These are phyloP conservation scores for Wickerhamomyces kurtzmanii DNA, from an alignment of 805 yeast genomes.

Conservation along the genomic window DNA sequence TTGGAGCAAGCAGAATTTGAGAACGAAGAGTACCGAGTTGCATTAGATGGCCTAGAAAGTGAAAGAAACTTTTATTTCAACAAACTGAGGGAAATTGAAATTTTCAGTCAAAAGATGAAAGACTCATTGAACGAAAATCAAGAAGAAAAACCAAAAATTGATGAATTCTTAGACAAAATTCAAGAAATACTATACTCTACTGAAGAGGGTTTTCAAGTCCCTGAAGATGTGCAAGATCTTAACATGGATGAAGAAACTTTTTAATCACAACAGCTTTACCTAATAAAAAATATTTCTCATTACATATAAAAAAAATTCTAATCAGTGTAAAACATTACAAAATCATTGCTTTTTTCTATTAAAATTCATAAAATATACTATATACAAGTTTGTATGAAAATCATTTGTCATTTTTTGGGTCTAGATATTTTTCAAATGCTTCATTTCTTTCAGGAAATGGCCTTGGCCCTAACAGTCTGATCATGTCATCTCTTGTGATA, in stretches of 20 bases:
- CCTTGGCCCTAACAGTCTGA: slow-evolving; percentile 64
- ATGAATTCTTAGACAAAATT: slow-evolving; percentile 45
- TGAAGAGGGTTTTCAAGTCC: slow-evolving; percentile 73
- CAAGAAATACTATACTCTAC: slow-evolving; percentile 73
- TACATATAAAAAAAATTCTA: not conserved
- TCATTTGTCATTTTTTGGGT: slow-evolving; percentile 18
- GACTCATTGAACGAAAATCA: slow-evolving; percentile 35
- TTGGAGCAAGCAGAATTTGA: slow-evolving; percentile 37
- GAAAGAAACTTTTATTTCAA: slow-evolving; percentile 89
- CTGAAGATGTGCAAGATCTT: slow-evolving; percentile 25
- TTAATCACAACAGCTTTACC: slow-evolving; percentile 3
- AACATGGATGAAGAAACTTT: slow-evolving; percentile 26
- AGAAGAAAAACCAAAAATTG: slow-evolving; percentile 20
- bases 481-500: slow-evolving; percentile 76
- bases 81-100: slow-evolving; percentile 83
- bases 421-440: slow-evolving; percentile 84
- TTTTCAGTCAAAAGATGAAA: slow-evolving; percentile 55
- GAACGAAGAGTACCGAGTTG: slow-evolving; percentile 42
- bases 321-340: not conserved
- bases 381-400: too few species aligned
- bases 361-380: too few species aligned
- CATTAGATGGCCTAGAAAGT: slow-evolving; percentile 58
- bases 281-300: not conserved
- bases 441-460: slow-evolving; percentile 75
- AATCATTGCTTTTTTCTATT: too few species aligned